Evolutionary conservation across 495 filamentous ascomycete species (phyloP), one percentile per base, ranked within the genome.

Genomic region (Pyrenula aspistea): DNA sequence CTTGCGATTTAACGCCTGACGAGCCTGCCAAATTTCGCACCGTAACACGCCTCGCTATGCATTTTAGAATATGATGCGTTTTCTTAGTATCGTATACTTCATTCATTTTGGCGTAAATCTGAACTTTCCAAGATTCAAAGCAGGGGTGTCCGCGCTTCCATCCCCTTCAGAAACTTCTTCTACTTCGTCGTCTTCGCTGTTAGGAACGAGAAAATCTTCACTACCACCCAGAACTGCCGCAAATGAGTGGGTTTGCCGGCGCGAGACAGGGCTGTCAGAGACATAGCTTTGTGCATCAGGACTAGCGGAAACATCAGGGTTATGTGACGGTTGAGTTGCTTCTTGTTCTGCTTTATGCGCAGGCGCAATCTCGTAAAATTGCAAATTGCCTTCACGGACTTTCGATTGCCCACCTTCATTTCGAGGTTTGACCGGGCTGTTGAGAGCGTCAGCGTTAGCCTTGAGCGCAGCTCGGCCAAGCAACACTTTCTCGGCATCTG

Each of bases 141-240:
- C 56, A 19, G 24, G 61, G 1, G 65, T 23, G 8, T 22, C 25
- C 0, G 56, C 49, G 49, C 19, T 61, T 10, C 55, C 62, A 49
- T 62, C 62, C 10, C 64, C 57, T 8, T 57, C 64, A 2, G 58
- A 60, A 0, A 56, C 57, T 24, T 64, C 65, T 0, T 82, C 75
- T 10, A 65, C 64, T 56, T 84, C 82, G 10, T 73, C 84, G 10
- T 73, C 84, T 42, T 88, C 84, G 59, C 85, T 88, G 54, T 85
- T 77, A 0, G 86, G 85, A 2, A 87, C 67, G 19, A 94, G 77
- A 50, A 83, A 67, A 61, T 94, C 89, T 65, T 94, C 89, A 62
- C 88, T 92, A 1, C 89, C 88, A 53, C 78, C 71, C 11, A 62
- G 55, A 57, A 24, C 56, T 53, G 68, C 69, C 36, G 71, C 51